phyloP scores from a whole-genome alignment of 2,329 filamentous ascomycete genomes.

The Fusarium avenaceum region DNA sequence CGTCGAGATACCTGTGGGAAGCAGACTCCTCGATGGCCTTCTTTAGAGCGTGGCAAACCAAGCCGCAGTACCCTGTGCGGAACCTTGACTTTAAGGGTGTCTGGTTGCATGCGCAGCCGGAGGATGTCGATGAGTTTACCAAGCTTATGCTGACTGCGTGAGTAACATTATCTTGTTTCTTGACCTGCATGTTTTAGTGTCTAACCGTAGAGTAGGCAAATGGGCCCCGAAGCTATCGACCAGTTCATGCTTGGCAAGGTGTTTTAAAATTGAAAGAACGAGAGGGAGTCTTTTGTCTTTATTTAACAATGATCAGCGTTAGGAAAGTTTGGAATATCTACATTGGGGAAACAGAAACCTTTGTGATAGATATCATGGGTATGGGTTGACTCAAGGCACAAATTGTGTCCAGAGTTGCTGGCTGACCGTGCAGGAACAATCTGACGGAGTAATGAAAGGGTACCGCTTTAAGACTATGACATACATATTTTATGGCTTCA shows the following conservation, averaged over 20 bases:
- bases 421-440: background rate
- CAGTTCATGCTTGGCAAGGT: conserved; percentile 54
- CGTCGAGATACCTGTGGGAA: conserved; percentile 61
- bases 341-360: background rate
- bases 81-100: conserved; percentile 55
- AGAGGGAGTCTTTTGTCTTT: background rate
- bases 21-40: conserved; percentile 58
- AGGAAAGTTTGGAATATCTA: too few species aligned
- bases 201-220: conserved; percentile 48
- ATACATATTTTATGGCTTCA: background rate
- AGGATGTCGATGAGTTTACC: conserved; percentile 59
- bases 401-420: conserved; percentile 1
- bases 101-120: conserved; percentile 54
- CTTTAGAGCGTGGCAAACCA: conserved; percentile 60
- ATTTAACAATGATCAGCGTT: background rate
- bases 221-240: conserved; percentile 54
- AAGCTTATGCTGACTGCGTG: conserved; percentile 56
- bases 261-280: conserved; percentile 25
- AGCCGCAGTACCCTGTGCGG: conserved; percentile 55
- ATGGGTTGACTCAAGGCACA: background rate
- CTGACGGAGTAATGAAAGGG: background rate
- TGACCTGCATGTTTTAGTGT: background rate
- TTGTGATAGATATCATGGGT: background rate
- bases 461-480: background rate
- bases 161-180: conserved; percentile 35